Evolutionary conservation across 108 stramenopile species (phyloP), one percentile per base, ranked within the genome.

Genomic region (Cylindrotheca fusiformis): DNA sequence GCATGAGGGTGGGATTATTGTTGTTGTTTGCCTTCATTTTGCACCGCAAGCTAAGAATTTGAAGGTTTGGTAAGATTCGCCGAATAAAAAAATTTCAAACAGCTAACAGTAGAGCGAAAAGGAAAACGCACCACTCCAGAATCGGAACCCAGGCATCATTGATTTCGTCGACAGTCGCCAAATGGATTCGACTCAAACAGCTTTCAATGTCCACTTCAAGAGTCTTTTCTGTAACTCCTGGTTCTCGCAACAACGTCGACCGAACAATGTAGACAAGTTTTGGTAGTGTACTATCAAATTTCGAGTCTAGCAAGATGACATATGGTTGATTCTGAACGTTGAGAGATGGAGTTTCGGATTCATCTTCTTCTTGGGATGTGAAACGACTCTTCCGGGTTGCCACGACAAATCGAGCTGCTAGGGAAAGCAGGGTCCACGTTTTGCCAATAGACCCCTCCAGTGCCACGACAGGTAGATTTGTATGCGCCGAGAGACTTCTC

Each of bases 351-450:
- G n/a, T n/a, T n/a, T n/a, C n/a, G n/a, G n/a, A n/a, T n/a, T n/a
- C n/a, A n/a, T n/a, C n/a, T n/a, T 52, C 52, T 2, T 18, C 23
- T 17, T 52, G 23, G n/a, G 4, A 32, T 21, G 12, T 6, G 28
- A 75, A 76, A 28, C 27, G 52, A 1, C 69, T 61, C 12, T 63
- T 23, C 20, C 75, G 53, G 2, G 75, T 76, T 12, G 60, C 64
- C 22, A 76, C 75, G 17, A 76, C 69, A 60, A 70, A 76, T 17
- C 75, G 75, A 14, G 75, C 68, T 20, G 75, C 69, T 23, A 76
- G 45, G 19, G 75, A 52, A 31, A 71, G 25, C 53, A 77, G 21
- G 23, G 59, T 71, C 76, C 76, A 77, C 14, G 76, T 71, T 50
- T 71, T 71, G 45, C 58, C 76, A 20, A 55, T 29, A 22, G 30